Conservation (phyloP, 768 basidiomycete species). For the Mycena albidolilacea region DNA sequence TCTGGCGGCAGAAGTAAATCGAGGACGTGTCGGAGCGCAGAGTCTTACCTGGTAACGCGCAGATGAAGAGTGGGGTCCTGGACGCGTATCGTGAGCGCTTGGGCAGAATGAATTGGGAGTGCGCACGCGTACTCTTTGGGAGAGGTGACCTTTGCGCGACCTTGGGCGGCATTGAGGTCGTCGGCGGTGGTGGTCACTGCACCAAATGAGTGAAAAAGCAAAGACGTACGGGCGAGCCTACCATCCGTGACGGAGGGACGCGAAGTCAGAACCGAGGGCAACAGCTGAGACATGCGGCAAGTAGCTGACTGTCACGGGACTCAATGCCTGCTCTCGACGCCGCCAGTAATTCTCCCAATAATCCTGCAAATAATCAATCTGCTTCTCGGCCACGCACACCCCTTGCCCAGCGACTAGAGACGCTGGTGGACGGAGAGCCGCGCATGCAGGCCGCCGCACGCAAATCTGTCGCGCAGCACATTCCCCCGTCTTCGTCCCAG, state of each 20-base stretch:
- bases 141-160: conserved; percentile 71
- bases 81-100: conserved; percentile 6
- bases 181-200: conserved; percentile 70
- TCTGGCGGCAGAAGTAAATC: conserved; percentile 49
- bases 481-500: conserved; percentile 36
- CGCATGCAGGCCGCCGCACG: conserved; percentile 25
- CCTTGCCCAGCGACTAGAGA: conserved; percentile 42
- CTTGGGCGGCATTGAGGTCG: conserved; percentile 61
- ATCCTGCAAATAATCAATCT: neutral
- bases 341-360: conserved; percentile 19
- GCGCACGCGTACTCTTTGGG: conserved; percentile 70
- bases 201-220: conserved; percentile 8
- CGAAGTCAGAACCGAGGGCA: conserved; percentile 66
- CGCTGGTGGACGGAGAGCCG: conserved; percentile 36
- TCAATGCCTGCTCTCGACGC: neutral
- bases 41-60: conserved; percentile 69
- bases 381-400: conserved; percentile 40
- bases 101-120: conserved; percentile 2
- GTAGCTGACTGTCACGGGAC: neutral
- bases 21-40: neutral
- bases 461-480: conserved; percentile 15
- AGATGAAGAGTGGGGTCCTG: conserved; percentile 89
- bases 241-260: conserved; percentile 67
- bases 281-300: conserved; percentile 37
- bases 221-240: conserved; percentile 45